Base-by-base conservation (phyloP, 257 asterid genomes). In the Vinca minor region DNA sequence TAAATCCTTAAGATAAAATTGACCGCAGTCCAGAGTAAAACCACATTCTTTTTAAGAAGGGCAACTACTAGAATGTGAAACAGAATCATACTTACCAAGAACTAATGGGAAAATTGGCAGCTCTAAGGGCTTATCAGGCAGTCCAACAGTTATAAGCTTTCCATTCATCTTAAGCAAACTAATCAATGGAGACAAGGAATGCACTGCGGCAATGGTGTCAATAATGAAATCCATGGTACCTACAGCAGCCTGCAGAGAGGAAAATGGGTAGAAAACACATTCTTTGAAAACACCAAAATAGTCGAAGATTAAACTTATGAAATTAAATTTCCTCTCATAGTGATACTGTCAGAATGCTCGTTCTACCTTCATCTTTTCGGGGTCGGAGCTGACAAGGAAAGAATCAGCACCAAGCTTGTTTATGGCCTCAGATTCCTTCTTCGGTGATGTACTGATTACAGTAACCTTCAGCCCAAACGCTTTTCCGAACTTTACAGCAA, bases 401-500 rank as follows among this genome's bases (percentile, higher is more conserved):
- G 65, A 71, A 70, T 84, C 91, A 15, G 87, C 91, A 39, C 89
- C 89, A 64, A 87, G 87, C 46, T 32, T 74, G 35, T 66, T 62
- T 31, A 79, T 66, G 42, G 92, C 92, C 59, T 82, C 95, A 17
- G 38, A 68, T 61, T 81, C 73, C 64, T 87, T 84, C 11, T 63
- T 55, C 0, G 78, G 81, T 2, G 89, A 79, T n/a, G 79, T 79
- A 64, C 95, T 87, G 53, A 84, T 82, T 10, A 87, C 89, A 29
- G 86, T 84, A 57, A 87, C 89, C 64, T 79, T 79, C 66, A 76
- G 55, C 65, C 95, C 95, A 45, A 87, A 82, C 21, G 86, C 95
- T 79, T 87, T 87, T 26, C 83, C 95, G 26, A 87, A 56, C 63
- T 87, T 84, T 20, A 87, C 87, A 13, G 92, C 92, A 65, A 84